Conservation (phyloP, 164 flowering plant genomes). For the Platanus orientalis region DNA sequence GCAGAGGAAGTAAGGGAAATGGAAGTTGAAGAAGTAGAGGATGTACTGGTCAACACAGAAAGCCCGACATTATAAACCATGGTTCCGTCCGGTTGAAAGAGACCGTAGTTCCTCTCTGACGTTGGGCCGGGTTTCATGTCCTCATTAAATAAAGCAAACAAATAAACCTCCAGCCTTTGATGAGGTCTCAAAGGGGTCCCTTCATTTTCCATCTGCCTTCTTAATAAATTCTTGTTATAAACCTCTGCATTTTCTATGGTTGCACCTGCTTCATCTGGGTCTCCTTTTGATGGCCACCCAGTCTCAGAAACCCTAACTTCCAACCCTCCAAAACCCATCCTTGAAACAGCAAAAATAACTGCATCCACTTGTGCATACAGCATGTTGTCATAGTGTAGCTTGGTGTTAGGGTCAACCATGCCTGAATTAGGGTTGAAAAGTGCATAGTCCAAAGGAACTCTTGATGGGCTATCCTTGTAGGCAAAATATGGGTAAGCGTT, state of each 20-base stretch:
- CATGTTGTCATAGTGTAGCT: constrained; percentile 84
- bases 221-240: constrained; percentile 68
- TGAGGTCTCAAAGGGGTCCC: constrained; percentile 87
- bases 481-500: constrained; percentile 95
- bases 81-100: constrained; percentile 79
- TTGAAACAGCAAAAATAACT: constrained; percentile 55
- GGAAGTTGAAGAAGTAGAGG: constrained; percentile 39
- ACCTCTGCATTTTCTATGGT: constrained; percentile 57
- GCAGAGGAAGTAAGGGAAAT: constrained; percentile 58
- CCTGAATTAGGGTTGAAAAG: constrained; percentile 65
- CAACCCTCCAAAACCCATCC: constrained; percentile 57
- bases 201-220: constrained; percentile 58
- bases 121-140: constrained; percentile 87
- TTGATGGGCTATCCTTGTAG: constrained; percentile 56
- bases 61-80: constrained; percentile 85
- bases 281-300: constrained; percentile 97
- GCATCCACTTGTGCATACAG: constrained; percentile 91
- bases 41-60: constrained; percentile 29
- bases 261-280: constrained; percentile 70
- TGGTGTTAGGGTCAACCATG: constrained; percentile 74
- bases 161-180: constrained; percentile 58
- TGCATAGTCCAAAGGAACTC: constrained; percentile 60
- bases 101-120: constrained; percentile 90
- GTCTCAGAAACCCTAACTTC: constrained; percentile 88
- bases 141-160: constrained; percentile 90